Percentiles rank a stretch among this genome's conserved stretches.
Conservation (phyloP, 2,329 filamentous ascomycete genomes). For the Cyanodermella asteris region DNA sequence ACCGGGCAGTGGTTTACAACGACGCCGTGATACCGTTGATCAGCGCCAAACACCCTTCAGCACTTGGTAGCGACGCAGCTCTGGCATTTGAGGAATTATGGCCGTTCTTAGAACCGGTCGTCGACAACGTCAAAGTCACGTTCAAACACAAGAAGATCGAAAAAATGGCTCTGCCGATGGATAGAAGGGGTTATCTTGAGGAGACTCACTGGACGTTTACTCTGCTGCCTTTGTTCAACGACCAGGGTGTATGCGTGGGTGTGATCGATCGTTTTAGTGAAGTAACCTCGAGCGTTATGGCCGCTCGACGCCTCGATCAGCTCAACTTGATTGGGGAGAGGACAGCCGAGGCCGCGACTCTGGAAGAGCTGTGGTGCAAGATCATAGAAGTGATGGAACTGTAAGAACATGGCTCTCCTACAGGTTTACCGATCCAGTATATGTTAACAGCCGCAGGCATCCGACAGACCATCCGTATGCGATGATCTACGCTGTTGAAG, state of each 20-base stretch:
- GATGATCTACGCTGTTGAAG: slow-evolving; percentile 52
- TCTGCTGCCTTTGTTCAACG: slow-evolving; percentile 54
- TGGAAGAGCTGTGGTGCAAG: slow-evolving; percentile 52
- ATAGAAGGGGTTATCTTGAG: slow-evolving; percentile 44
- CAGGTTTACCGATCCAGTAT: no score
- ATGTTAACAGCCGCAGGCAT: no score
- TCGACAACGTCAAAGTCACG: no score
- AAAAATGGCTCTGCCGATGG: no score
- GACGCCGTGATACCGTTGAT: no score
- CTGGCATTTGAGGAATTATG: no score
- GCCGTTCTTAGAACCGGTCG: no score
- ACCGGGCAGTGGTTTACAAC: no score
- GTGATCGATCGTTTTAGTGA: slow-evolving; percentile 67
- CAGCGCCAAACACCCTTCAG: no score
- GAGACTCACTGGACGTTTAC: slow-evolving; percentile 72
- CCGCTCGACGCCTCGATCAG: slow-evolving; percentile 59
- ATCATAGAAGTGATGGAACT: slow-evolving; percentile 47
- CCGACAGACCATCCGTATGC: no score
- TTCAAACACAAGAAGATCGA: no score
- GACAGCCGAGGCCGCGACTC: slow-evolving; percentile 48
- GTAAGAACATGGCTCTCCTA: slow-evolving; percentile 54
- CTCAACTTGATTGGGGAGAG: slow-evolving; percentile 56
- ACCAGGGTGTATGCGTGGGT: slow-evolving; percentile 51
- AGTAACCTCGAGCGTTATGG: slow-evolving; percentile 56
- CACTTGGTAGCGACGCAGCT: no score